phyloP scores from a whole-genome alignment of 2,329 filamentous ascomycete genomes.

The Hypoxylon sp. region DNA sequence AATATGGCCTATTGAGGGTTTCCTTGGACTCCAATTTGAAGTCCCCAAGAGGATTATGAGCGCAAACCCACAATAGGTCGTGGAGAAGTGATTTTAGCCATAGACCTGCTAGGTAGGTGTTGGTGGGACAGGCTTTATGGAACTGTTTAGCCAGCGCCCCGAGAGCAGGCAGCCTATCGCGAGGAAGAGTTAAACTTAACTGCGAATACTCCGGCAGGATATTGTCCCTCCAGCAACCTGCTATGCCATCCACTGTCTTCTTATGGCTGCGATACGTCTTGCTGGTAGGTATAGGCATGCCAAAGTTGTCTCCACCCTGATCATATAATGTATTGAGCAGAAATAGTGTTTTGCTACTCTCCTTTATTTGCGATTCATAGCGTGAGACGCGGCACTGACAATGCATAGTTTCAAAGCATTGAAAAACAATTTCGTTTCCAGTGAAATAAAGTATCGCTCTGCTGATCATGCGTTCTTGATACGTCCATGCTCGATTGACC shows the following conservation, averaged over 20 bases:
- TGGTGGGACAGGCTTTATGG: neutral
- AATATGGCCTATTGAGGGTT: neutral
- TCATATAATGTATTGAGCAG: too few relatives aligned
- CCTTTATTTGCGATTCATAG: neutral
- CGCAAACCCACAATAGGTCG: constrained; percentile 10
- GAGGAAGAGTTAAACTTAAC: neutral
- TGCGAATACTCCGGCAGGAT: neutral
- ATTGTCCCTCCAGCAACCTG: neutral
- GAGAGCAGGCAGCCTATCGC: constrained; percentile 7
- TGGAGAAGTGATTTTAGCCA: constrained; percentile 4
- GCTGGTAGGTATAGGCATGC: too few relatives aligned
- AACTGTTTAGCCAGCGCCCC: constrained; percentile 8
- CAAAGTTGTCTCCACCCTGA: too few relatives aligned
- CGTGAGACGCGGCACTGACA: constrained; percentile 5
- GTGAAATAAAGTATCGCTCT: constrained; percentile 11
- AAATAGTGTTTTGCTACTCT: too few relatives aligned
- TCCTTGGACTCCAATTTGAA: neutral
- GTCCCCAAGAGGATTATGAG: neutral
- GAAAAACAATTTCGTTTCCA: constrained; percentile 6
- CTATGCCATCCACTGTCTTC: too few relatives aligned
- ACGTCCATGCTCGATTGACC: neutral
- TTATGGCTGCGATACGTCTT: too few relatives aligned
- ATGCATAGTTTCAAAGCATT: neutral
- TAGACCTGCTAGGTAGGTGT: constrained; percentile 7
- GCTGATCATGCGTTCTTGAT: constrained; percentile 13